phyloP scores from a whole-genome alignment of 768 basidiomycete genomes.

The Termitomyces sp. region DNA sequence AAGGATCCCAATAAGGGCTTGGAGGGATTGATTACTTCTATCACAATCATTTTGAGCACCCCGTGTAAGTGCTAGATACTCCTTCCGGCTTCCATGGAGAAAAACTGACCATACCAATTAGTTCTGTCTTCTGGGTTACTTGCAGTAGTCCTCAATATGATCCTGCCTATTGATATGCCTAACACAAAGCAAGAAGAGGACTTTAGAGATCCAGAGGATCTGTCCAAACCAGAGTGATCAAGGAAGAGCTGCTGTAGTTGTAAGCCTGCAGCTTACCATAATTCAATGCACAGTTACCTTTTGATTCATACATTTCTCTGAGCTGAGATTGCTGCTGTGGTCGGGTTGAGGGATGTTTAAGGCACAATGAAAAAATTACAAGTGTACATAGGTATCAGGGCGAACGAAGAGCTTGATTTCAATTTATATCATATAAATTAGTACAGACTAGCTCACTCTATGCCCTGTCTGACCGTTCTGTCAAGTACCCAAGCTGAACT shows the following conservation, averaged over 20 bases:
- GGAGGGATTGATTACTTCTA: constrained; percentile 67
- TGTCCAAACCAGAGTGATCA: background rate
- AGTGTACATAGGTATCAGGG: background rate
- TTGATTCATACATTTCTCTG: too few species aligned
- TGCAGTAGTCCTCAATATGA: constrained; percentile 50
- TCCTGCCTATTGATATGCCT: constrained; percentile 36
- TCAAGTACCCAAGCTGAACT: background rate
- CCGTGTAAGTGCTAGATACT: constrained; percentile 52
- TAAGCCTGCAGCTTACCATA: background rate
- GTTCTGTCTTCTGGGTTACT: constrained; percentile 55
- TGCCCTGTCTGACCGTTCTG: background rate
- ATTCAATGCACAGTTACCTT: background rate
- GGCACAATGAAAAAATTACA: background rate
- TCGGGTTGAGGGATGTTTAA: background rate
- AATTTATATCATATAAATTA: background rate
- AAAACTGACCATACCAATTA: constrained; percentile 15
- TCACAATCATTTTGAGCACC: constrained; percentile 75
- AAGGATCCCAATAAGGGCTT: constrained; percentile 46
- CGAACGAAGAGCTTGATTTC: background rate
- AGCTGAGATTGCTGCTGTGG: background rate
- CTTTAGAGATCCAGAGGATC: background rate
- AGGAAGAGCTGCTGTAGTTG: background rate
- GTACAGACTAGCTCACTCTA: background rate
- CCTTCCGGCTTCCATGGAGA: background rate
- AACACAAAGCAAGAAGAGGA: background rate